These are phyloP conservation scores for Musa balbisiana DNA, from an alignment of 202 grass and related monocot genomes.

Conservation along the genomic window DNA sequence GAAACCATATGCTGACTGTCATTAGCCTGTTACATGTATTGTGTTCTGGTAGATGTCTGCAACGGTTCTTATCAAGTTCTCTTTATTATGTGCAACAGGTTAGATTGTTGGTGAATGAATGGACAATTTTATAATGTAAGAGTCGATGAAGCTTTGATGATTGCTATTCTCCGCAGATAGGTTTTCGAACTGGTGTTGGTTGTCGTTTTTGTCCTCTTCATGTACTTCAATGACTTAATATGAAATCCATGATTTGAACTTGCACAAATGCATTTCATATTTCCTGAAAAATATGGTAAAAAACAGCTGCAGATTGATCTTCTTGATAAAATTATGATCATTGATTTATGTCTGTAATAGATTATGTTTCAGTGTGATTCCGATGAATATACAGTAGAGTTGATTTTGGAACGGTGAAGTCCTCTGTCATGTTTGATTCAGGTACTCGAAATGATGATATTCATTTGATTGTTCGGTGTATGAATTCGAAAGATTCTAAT, in stretches of 20 bases:
- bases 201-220: not conserved
- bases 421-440: too few relatives aligned
- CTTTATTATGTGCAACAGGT: too few relatives aligned
- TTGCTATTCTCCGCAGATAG: not conserved
- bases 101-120: not conserved
- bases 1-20: too few relatives aligned
- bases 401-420: too few relatives aligned
- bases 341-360: too few relatives aligned
- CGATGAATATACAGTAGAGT: not conserved
- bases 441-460: too few relatives aligned
- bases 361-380: not conserved
- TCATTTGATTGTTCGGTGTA: too few relatives aligned
- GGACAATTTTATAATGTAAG: not conserved
- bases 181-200: not conserved
- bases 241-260: not conserved
- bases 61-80: too few relatives aligned
- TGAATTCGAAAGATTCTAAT: too few relatives aligned
- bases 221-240: not conserved
- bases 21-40: too few relatives aligned
- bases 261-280: not conserved
- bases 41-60: too few relatives aligned
- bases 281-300: not conserved
- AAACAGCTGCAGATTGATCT: not conserved
- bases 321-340: too few relatives aligned
- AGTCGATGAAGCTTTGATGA: not conserved